phyloP scores from a whole-genome alignment of 164 flowering plant species.

The Annona cherimola region DNA sequence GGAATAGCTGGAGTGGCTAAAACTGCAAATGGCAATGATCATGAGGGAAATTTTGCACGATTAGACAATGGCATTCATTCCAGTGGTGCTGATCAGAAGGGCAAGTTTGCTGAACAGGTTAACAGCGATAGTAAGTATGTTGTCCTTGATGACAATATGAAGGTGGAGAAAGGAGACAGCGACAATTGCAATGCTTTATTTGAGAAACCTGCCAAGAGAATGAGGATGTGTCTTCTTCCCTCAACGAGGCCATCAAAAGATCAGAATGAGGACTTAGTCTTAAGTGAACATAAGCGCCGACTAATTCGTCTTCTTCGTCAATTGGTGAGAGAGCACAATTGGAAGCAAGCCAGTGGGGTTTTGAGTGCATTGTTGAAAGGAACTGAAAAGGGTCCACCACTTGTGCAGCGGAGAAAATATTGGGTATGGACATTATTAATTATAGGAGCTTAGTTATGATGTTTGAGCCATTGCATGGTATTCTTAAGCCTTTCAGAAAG shows the following conservation, averaged over 20 bases:
- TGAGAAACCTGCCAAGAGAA: conserved; percentile 16
- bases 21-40: too few species aligned
- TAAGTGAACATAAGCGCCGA: conserved; percentile 29
- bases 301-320: conserved; percentile 29
- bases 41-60: too few species aligned
- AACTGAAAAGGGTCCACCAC: conserved; percentile 30
- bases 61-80: too few species aligned
- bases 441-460: neutral
- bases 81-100: too few species aligned
- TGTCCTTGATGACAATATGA: conserved; percentile 1
- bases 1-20: too few species aligned
- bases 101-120: too few species aligned
- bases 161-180: neutral
- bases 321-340: conserved; percentile 42
- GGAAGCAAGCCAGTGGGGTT: conserved; percentile 63
- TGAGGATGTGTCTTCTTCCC: conserved; percentile 3
- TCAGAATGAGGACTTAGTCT: conserved; percentile 19
- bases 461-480: neutral
- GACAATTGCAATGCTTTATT: neutral
- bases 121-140: too few species aligned
- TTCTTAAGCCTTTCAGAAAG: neutral
- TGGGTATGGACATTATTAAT: conserved; percentile 30
- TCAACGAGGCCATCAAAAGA: conserved; percentile 35
- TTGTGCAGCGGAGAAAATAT: conserved; percentile 40
- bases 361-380: conserved; percentile 45